Percentiles rank a stretch among this genome's conserved stretches.
Evolutionary conservation across 1,139 yeast species (phyloP).

Genomic region (Diutina scorzettiae): DNA sequence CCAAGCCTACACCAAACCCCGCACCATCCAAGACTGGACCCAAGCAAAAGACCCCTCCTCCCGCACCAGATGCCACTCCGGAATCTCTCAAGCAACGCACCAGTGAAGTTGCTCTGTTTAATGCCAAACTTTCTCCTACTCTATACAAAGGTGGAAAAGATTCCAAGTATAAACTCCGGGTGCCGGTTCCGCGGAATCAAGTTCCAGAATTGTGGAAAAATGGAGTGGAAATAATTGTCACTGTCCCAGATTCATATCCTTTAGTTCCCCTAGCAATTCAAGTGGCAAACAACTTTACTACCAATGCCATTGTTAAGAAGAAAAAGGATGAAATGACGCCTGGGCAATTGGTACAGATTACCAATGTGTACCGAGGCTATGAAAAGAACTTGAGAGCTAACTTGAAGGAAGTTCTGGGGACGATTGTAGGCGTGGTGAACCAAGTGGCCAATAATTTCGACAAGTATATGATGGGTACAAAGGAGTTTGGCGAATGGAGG

Average conservation of each 20-base stretch:
- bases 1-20: background rate
- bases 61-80: background rate
- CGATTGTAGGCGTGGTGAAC: slow-evolving; percentile 9
- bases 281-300: slow-evolving; percentile 11
- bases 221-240: slow-evolving; percentile 9
- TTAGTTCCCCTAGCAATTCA: slow-evolving; percentile 6
- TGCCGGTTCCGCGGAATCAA: slow-evolving; percentile 7
- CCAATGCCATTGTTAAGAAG: slow-evolving; percentile 10
- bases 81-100: slow-evolving; percentile 6
- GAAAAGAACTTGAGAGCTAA: slow-evolving; percentile 10
- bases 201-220: slow-evolving; percentile 10
- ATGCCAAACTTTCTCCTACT: slow-evolving; percentile 9
- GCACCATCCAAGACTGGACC: background rate
- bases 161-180: slow-evolving; percentile 10
- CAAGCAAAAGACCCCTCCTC: background rate
- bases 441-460: slow-evolving; percentile 9
- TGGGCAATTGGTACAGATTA: slow-evolving; percentile 8
- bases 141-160: slow-evolving; percentile 10
- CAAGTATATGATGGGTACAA: slow-evolving; percentile 6
- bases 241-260: slow-evolving; percentile 10
- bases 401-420: slow-evolving; percentile 5
- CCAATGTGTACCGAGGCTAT: slow-evolving; percentile 9
- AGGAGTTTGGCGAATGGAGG: slow-evolving; percentile 7
- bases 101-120: slow-evolving; percentile 8
- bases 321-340: slow-evolving; percentile 8